Conservation (phyloP, 2,329 filamentous ascomycete species). For the Fusarium bactridioides region DNA sequence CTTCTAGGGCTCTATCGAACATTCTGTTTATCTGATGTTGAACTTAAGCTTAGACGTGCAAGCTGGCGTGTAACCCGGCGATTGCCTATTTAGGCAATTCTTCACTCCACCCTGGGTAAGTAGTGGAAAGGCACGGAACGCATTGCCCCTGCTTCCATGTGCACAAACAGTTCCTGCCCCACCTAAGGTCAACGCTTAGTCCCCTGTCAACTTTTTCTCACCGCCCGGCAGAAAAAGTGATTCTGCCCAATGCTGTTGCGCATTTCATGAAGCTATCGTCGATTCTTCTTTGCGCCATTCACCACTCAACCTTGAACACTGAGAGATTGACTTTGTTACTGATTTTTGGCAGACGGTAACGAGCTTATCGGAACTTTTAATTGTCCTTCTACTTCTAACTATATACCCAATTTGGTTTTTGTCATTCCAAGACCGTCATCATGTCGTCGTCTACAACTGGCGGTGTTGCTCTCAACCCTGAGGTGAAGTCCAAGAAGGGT, state of each 20-base stretch:
- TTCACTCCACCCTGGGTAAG: conserved; percentile 1
- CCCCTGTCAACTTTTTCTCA: conserved; percentile 16
- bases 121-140: conserved; percentile 12
- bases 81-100: conserved; percentile 35
- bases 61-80: conserved; percentile 4
- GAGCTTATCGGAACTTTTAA: too few relatives aligned
- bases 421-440: not conserved
- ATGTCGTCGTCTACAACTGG: conserved; percentile 28
- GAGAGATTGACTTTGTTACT: not conserved
- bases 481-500: conserved; percentile 33
- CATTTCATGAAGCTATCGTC: conserved; percentile 30
- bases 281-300: conserved; percentile 14
- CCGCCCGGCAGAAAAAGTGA: conserved; percentile 47
- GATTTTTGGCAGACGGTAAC: not conserved
- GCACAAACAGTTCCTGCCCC: conserved; percentile 2
- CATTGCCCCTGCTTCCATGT: not conserved
- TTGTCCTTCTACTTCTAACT: not conserved
- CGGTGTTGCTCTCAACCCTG: conserved; percentile 20
- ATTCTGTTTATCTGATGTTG: not conserved
- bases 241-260: conserved; percentile 3
- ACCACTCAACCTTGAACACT: not conserved
- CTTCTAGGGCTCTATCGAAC: not conserved
- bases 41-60: not conserved
- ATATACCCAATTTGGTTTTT: not conserved
- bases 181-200: not conserved